Percentiles rank a stretch among this genome's conserved stretches.
Evolutionary conservation across 441 rosid species (phyloP).

Genomic region (California macrophylla): DNA sequence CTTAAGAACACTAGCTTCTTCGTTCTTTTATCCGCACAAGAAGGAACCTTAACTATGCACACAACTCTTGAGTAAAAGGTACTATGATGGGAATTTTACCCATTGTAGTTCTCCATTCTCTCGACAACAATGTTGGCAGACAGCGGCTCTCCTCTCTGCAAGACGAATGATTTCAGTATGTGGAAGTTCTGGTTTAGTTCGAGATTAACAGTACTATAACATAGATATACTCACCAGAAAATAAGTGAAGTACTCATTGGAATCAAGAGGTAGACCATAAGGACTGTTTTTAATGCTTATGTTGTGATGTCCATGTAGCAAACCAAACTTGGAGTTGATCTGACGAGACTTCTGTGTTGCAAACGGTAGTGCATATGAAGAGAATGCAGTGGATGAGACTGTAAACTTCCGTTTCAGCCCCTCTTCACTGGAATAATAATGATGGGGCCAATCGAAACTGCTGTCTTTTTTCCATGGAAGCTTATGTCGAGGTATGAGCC

Average conservation of each 20-base stretch:
- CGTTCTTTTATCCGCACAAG: no score
- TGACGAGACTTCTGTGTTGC: constrained; percentile 1
- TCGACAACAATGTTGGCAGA: constrained; percentile 36
- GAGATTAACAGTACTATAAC: constrained; percentile 2
- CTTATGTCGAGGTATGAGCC: constrained; percentile 49
- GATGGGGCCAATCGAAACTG: constrained; percentile 29
- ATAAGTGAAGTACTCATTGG: constrained; percentile 37
- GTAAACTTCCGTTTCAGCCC: constrained; percentile 4
- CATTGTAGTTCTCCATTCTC: constrained; percentile 37
- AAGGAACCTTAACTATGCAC: not conserved
- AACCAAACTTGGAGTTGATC: constrained; percentile 13
- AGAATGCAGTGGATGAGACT: constrained; percentile 4
- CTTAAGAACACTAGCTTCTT: no score
- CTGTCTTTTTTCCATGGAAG: constrained; percentile 43
- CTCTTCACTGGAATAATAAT: constrained; percentile 19
- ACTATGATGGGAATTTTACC: constrained; percentile 23
- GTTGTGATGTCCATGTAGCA: constrained; percentile 23
- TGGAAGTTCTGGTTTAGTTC: not conserved
- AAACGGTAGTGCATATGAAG: constrained; percentile 6
- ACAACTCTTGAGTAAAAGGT: not conserved
- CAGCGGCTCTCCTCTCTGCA: constrained; percentile 54
- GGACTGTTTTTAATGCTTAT: constrained; percentile 29
- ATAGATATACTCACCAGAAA: constrained; percentile 35
- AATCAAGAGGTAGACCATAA: constrained; percentile 35
- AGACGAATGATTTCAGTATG: not conserved